phyloP scores from a whole-genome alignment of 176 grass and related monocot genomes.

The Luzula sylvatica region DNA sequence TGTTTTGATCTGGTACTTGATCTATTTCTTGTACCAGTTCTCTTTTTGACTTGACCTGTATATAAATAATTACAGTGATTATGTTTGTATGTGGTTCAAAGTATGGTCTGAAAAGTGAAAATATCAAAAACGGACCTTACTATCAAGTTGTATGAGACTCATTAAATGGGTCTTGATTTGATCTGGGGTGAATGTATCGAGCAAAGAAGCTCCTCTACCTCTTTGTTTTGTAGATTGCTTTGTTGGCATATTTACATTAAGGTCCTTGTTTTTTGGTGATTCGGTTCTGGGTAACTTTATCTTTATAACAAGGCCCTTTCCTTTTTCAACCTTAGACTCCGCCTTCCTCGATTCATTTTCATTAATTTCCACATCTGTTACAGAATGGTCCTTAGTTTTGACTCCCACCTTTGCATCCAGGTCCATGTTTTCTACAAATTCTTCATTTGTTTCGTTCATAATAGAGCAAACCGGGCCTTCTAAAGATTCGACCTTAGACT shows the following conservation, averaged over 20 bases:
- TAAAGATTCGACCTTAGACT: background rate
- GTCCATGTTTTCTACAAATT: background rate
- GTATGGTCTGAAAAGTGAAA: conserved; percentile 1
- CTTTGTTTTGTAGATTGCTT: background rate
- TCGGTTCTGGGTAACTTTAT: background rate
- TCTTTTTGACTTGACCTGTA: conserved; percentile 35
- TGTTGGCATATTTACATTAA: background rate
- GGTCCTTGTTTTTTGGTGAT: background rate
- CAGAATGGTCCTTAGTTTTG: no score
- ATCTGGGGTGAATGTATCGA: conserved; percentile 60
- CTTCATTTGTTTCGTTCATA: background rate
- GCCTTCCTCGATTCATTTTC: no score
- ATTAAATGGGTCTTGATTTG: conserved; percentile 60
- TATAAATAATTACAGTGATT: no score
- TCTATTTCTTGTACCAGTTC: conserved; percentile 27
- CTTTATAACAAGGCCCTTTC: no score
- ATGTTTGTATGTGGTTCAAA: background rate
- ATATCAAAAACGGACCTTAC: conserved; percentile 29
- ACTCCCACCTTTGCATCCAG: no score
- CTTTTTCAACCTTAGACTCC: no score
- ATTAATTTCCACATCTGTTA: no score
- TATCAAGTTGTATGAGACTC: conserved; percentile 48
- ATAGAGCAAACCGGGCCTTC: background rate
- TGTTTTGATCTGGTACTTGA: conserved; percentile 55
- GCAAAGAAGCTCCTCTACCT: conserved; percentile 43